These are phyloP conservation scores for Chytridiales sp. DNA, from an alignment of 371 early-diverging fungal genomes.

Conservation along the genomic window DNA sequence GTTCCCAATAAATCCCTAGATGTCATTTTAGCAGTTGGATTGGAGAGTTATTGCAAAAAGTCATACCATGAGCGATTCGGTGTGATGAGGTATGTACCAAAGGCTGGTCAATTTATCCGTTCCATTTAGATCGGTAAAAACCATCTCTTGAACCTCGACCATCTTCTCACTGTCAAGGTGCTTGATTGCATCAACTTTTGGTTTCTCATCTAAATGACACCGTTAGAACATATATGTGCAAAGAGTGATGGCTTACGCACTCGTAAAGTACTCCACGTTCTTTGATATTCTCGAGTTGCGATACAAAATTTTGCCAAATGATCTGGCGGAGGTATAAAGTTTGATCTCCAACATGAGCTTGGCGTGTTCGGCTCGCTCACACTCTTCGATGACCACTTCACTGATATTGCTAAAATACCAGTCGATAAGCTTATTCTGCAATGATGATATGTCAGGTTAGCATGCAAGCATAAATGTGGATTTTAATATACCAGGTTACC, in stretches of 20 bases:
- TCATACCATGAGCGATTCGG: conserved; percentile 44
- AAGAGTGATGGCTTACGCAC: conserved; percentile 10
- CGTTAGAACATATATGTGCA: not conserved
- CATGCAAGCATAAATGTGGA: not conserved
- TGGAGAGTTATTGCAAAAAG: too few relatives aligned
- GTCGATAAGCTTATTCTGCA: conserved; percentile 40
- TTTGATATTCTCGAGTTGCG: conserved; percentile 30
- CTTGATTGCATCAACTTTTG: conserved; percentile 14
- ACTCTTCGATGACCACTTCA: conserved; percentile 47
- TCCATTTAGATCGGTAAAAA: conserved; percentile 20
- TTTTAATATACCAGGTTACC: conserved; percentile 12
- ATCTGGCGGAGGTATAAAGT: conserved; percentile 11
- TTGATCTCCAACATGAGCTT: conserved; percentile 39
- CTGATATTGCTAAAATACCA: conserved; percentile 47
- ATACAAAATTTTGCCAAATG: conserved; percentile 42
- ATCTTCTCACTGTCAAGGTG: conserved; percentile 19
- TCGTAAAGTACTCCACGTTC: conserved; percentile 42
- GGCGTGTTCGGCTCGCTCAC: conserved; percentile 48
- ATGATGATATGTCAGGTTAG: not conserved
- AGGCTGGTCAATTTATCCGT: conserved; percentile 42
- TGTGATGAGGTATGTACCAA: conserved; percentile 52
- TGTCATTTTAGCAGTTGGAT: too few relatives aligned
- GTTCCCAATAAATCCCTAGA: conserved; percentile 10
- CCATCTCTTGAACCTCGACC: conserved; percentile 45
- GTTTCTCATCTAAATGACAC: conserved; percentile 12